Percentiles rank a stretch among this genome's conserved stretches.
These are phyloP conservation scores for Discostella stelligeroides DNA, from an alignment of 108 stramenopile species.

Conservation along the genomic window DNA sequence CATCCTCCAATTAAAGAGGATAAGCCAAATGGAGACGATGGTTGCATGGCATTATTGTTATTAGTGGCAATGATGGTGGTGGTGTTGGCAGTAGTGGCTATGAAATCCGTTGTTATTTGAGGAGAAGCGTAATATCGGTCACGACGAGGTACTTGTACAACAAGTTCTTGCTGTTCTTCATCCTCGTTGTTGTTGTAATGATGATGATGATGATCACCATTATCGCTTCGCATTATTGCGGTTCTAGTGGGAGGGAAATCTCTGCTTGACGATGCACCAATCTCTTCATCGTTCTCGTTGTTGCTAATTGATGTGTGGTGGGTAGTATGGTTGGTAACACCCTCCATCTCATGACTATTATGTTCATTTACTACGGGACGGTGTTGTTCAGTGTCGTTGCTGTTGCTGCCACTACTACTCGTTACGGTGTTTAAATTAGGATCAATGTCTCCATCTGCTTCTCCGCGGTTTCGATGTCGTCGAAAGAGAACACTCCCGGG, in stretches of 20 bases:
- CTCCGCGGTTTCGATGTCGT: slow-evolving; percentile 6
- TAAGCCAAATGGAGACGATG: neutral
- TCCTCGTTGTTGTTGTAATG: neutral
- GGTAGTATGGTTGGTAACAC: too few relatives aligned
- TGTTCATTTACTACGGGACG: too few relatives aligned
- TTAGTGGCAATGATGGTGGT: neutral
- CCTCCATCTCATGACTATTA: too few relatives aligned
- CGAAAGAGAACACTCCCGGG: slow-evolving; percentile 3
- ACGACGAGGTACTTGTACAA: slow-evolving; percentile 31
- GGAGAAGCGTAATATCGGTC: neutral
- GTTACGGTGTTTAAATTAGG: too few relatives aligned
- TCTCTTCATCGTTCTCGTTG: slow-evolving; percentile 1
- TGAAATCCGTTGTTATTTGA: neutral
- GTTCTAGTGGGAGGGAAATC: neutral
- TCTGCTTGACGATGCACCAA: neutral
- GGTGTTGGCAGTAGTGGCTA: neutral
- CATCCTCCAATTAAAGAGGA: neutral
- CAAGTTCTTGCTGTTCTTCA: slow-evolving; percentile 35
- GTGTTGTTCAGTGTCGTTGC: neutral
- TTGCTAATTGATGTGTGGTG: too few relatives aligned
- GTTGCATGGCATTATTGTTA: slow-evolving; percentile 5
- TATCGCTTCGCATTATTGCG: too few relatives aligned
- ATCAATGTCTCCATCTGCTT: neutral
- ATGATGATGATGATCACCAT: too few relatives aligned
- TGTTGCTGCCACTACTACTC: neutral